These are phyloP conservation scores for Anaeromyces robustus DNA, from an alignment of 192 early-diverging fungal species.

Conservation along the genomic window DNA sequence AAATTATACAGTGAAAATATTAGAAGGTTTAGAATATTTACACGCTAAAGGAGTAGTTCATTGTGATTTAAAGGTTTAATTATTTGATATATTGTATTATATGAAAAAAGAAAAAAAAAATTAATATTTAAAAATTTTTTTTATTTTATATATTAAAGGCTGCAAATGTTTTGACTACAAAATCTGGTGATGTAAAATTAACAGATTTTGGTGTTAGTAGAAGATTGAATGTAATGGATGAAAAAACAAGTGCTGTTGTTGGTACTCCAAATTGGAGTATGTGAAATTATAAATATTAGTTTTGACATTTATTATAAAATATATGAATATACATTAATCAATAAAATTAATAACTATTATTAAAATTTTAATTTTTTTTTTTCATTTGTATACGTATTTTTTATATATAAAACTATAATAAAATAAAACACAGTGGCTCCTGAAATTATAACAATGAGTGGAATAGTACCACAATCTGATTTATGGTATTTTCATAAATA, in stretches of 20 bases:
- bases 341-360: no score
- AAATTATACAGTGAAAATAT: constrained; percentile 72
- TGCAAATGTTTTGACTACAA: constrained; percentile 93
- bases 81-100: neutral
- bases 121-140: neutral
- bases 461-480: constrained; percentile 75
- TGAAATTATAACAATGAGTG: constrained; percentile 80
- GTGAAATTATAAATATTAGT: neutral
- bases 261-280: constrained; percentile 68
- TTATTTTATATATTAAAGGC: constrained; percentile 8
- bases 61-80: constrained; percentile 74
- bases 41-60: constrained; percentile 78
- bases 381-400: no score
- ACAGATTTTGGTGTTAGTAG: constrained; percentile 93
- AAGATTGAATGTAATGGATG: constrained; percentile 60
- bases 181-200: constrained; percentile 85
- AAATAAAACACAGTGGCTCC: constrained; percentile 51
- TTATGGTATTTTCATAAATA: constrained; percentile 46
- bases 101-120: no score
- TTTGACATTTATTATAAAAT: no score
- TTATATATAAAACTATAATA: no score
- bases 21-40: constrained; percentile 77
- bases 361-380: no score
- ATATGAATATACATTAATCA: no score
- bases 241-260: constrained; percentile 48